These are phyloP conservation scores for Pseudogymnoascus sp. DNA, from an alignment of 2,329 filamentous ascomycete genomes.

Conservation along the genomic window DNA sequence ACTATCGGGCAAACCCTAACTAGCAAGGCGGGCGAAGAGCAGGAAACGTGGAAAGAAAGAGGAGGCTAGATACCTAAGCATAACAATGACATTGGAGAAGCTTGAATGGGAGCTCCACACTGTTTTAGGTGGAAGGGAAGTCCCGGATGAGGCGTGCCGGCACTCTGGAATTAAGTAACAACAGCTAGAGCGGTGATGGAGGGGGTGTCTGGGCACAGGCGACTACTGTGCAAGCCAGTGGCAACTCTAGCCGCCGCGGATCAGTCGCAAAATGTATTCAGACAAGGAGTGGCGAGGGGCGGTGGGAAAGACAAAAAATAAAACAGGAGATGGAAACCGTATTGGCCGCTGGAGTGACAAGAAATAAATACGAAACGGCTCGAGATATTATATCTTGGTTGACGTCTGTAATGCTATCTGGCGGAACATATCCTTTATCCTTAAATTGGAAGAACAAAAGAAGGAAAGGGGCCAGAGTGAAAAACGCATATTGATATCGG, in stretches of 20 bases:
- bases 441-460: not conserved
- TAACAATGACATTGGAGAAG: slow-evolving; percentile 9
- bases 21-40: not conserved
- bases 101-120: slow-evolving; percentile 7
- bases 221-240: slow-evolving; percentile 1
- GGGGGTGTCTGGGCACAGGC: slow-evolving; percentile 1
- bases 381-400: slow-evolving; percentile 3
- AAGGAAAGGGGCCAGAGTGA: not conserved
- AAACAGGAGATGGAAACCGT: not conserved
- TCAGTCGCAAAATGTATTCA: not conserved
- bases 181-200: slow-evolving; percentile 3
- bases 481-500: slow-evolving; percentile 1
- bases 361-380: not conserved
- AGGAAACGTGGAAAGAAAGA: not conserved
- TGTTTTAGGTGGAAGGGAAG: slow-evolving; percentile 9
- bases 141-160: slow-evolving; percentile 9
- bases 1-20: not conserved
- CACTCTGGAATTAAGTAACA: slow-evolving; percentile 4
- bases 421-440: not conserved
- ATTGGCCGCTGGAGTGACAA: not conserved
- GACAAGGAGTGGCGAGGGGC: not conserved
- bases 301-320: not conserved
- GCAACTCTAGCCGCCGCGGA: slow-evolving; percentile 5
- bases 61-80: slow-evolving; percentile 7
- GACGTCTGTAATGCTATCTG: slow-evolving; percentile 1